phyloP scores from a whole-genome alignment of 768 basidiomycete genomes.

The Hygrocybe punicea region DNA sequence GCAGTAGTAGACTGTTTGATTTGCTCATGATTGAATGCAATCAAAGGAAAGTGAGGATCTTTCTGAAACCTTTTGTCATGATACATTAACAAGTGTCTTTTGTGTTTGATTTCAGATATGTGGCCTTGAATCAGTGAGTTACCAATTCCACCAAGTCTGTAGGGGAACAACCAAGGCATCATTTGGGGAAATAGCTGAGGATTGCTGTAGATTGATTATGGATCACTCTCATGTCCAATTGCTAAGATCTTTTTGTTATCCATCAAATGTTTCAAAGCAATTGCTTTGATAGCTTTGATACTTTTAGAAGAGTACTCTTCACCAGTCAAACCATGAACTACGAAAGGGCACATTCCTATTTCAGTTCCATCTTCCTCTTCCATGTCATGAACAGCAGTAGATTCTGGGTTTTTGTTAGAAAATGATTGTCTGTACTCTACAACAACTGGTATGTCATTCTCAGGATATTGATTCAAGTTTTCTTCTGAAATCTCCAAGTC shows the following conservation, averaged over 20 bases:
- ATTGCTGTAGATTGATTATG: slow-evolving; percentile 25
- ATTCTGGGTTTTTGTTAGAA: slow-evolving; percentile 6
- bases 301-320: slow-evolving; percentile 12
- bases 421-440: slow-evolving; percentile 2
- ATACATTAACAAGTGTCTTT: slow-evolving; percentile 22
- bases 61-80: slow-evolving; percentile 29
- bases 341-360: slow-evolving; percentile 24
- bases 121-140: not conserved
- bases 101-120: slow-evolving; percentile 22
- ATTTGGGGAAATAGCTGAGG: slow-evolving; percentile 29
- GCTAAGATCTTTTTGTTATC: slow-evolving; percentile 16
- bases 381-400: slow-evolving; percentile 13
- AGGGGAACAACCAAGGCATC: slow-evolving; percentile 41
- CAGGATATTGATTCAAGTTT: slow-evolving; percentile 13
- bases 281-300: slow-evolving; percentile 14
- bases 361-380: slow-evolving; percentile 20
- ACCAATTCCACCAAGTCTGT: slow-evolving; percentile 34
- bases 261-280: slow-evolving; percentile 15
- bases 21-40: slow-evolving; percentile 32
- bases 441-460: slow-evolving; percentile 13
- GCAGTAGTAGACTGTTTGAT: too few relatives aligned
- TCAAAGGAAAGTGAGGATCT: slow-evolving; percentile 23
- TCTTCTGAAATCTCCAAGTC: slow-evolving; percentile 21
- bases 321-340: slow-evolving; percentile 27
- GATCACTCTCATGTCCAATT: slow-evolving; percentile 15